These are phyloP conservation scores for Auxenochlorella protothecoides DNA, from an alignment of 139 green algal genomes.

Conservation along the genomic window DNA sequence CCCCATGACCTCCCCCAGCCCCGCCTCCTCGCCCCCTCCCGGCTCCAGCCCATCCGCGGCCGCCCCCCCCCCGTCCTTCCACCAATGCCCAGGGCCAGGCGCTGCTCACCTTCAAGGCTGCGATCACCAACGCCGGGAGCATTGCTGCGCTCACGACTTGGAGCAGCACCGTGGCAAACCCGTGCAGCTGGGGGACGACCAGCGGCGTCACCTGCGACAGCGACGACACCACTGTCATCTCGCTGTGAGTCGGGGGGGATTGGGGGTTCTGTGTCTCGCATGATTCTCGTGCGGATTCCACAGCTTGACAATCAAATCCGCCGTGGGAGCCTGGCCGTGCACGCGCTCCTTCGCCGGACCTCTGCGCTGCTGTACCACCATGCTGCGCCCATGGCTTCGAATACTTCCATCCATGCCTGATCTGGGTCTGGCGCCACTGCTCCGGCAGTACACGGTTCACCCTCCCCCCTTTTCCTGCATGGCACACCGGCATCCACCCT, in stretches of 20 bases:
- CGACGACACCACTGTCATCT: neutral
- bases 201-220: conserved; percentile 15
- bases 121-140: neutral
- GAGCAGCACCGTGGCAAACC: neutral
- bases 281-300: too few relatives aligned
- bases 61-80: neutral
- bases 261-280: too few relatives aligned
- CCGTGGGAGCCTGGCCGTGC: neutral
- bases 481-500: too few relatives aligned
- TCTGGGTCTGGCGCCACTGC: too few relatives aligned
- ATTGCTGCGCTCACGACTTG: conserved; percentile 21
- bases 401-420: too few relatives aligned
- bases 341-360: neutral
- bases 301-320: too few relatives aligned
- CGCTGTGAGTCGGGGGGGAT: conserved; percentile 1
- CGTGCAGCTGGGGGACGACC: conserved; percentile 9
- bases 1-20: neutral
- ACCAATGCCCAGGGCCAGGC: neutral
- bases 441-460: too few relatives aligned
- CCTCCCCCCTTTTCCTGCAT: too few relatives aligned
- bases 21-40: conserved; percentile 1
- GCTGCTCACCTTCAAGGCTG: conserved; percentile 12
- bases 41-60: neutral
- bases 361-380: neutral
- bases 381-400: too few relatives aligned